Conservation (phyloP, 441 rosid species). For the Erodium moschatum region DNA sequence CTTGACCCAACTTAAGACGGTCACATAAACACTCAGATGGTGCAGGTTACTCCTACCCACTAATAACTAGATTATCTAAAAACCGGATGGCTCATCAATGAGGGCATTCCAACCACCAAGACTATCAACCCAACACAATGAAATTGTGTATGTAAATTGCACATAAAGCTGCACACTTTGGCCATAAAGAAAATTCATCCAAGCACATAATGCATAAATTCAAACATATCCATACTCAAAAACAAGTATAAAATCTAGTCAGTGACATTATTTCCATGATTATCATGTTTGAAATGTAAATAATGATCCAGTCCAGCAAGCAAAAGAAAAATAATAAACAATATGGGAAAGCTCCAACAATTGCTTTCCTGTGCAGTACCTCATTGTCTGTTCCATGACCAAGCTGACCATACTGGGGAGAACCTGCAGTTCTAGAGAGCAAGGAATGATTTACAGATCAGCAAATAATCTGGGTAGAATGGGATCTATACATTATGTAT, state of each 20-base stretch:
- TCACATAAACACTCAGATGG: background rate
- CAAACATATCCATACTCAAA: background rate
- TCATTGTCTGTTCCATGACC: conserved; percentile 80
- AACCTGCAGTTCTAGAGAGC: conserved; percentile 73
- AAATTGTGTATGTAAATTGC: no score
- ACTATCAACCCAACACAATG: background rate
- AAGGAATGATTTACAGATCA: conserved; percentile 25
- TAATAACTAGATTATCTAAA: background rate
- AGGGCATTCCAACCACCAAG: background rate
- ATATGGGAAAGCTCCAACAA: background rate
- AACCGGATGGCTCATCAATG: background rate
- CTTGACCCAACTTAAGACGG: background rate
- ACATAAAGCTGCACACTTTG: background rate
- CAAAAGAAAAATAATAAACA: background rate
- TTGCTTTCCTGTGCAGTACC: conserved; percentile 26
- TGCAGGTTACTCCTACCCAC: background rate
- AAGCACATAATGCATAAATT: background rate
- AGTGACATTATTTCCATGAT: background rate
- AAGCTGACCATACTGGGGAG: conserved; percentile 72
- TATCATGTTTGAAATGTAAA: background rate
- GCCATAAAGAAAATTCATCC: background rate
- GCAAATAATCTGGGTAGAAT: conserved; percentile 11
- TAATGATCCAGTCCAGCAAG: background rate
- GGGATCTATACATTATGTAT: conserved; percentile 4
- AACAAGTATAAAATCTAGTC: background rate